These are phyloP conservation scores for Cyberlindnera misumaiensis DNA, from an alignment of 805 yeast genomes.

Conservation along the genomic window DNA sequence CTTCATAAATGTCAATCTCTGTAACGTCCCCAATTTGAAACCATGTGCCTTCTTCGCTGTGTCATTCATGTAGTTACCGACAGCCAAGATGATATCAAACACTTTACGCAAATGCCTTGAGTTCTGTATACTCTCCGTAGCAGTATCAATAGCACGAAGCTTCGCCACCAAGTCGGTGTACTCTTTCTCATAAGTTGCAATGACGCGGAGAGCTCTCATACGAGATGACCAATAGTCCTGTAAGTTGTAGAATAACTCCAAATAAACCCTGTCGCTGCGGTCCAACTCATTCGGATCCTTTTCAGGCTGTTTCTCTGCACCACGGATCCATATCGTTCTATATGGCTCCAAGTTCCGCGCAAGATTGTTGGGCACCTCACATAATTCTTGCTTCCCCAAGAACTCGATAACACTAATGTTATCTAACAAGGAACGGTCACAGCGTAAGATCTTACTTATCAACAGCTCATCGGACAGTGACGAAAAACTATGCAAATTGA, in stretches of 20 bases:
- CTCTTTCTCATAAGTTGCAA: slow-evolving; percentile 56
- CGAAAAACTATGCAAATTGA: slow-evolving; percentile 62
- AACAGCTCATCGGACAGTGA: slow-evolving; percentile 46
- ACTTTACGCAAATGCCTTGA: slow-evolving; percentile 51
- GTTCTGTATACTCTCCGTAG: slow-evolving; percentile 44
- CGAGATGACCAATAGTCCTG: slow-evolving; percentile 69
- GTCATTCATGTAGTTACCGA: slow-evolving; percentile 80
- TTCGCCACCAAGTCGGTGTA: slow-evolving; percentile 53
- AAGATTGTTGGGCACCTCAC: slow-evolving; percentile 49
- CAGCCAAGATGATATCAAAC: slow-evolving; percentile 58
- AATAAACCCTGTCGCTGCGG: slow-evolving; percentile 62
- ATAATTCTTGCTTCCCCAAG: slow-evolving; percentile 58
- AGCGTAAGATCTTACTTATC: slow-evolving; percentile 45
- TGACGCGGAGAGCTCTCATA: slow-evolving; percentile 51
- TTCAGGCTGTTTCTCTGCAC: slow-evolving; percentile 35
- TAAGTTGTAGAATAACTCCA: slow-evolving; percentile 62
- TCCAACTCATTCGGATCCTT: slow-evolving; percentile 52
- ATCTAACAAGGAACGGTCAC: slow-evolving; percentile 49
- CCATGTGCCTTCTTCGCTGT: slow-evolving; percentile 61
- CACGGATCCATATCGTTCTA: slow-evolving; percentile 39
- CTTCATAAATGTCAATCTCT: slow-evolving; percentile 63
- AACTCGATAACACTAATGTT: slow-evolving; percentile 62
- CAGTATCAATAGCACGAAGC: slow-evolving; percentile 51
- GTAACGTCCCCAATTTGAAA: slow-evolving; percentile 62
- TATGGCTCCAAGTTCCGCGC: slow-evolving; percentile 59